Base-by-base conservation (phyloP, 2,329 filamentous ascomycete genomes). In the Phaeomoniella chlamydospora region DNA sequence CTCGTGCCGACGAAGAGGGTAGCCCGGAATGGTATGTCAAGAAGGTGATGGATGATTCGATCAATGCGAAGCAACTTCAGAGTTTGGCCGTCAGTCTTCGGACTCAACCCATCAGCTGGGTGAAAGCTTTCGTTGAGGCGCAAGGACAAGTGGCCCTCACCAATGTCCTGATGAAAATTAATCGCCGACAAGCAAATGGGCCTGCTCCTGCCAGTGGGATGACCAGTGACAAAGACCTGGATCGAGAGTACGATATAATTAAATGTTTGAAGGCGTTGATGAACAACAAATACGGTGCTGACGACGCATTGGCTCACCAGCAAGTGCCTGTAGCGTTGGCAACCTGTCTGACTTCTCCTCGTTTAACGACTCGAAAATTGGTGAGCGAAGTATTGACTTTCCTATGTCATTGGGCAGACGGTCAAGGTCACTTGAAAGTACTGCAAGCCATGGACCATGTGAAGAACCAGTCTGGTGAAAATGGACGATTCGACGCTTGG, bases 251-350 rank as follows among this genome's bases (percentile, higher is more conserved):
- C 55, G 90, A 96, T 53, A 94, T 98, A 43, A 76, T 94, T 54
- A 98, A 98, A 62, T 96, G 90, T 62, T 62, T 98, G 39, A 96
- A 96, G 65, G 86, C 87, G 18, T 62, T 96, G 39, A 93, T 96
- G 81, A 98, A 98, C 74, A 98, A 94, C 72, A 94, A 94, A 56
- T 96, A 93, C 56, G 90, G 90, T 42, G 90, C 90, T 42, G 90
- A 98, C 54, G 87, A 98, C 68, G 90, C 90, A 13, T 67, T 98
- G 39, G 68, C 75, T 41, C 87, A 96, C 53, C 82, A 90, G 52
- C 84, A 88, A 53, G 83, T 96, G 43, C 79, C 94, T 43, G 76
- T 92, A 38, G 83, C 90, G 1, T 68, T 98, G 31, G 83, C 80
- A 34, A 86, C 77, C 15, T 94, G 85, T 22, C 67, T 98, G 39